Base-by-base conservation (phyloP, 371 early-diverging fungal genomes). In the Mucor mucedo region DNA sequence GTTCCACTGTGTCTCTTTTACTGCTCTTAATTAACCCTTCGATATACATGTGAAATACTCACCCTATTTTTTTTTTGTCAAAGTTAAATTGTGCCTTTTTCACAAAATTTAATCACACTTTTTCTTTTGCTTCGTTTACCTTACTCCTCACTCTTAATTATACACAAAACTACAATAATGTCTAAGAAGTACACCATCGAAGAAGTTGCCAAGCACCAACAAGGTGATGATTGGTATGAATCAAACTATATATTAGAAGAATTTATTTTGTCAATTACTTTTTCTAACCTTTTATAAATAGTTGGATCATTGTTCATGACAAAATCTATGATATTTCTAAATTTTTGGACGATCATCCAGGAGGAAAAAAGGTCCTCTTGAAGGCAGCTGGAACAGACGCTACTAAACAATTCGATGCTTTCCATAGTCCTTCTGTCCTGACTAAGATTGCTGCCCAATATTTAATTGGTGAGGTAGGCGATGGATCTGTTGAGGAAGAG, bases 351-450 rank as follows among this genome's bases (percentile, higher is more conserved):
- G 78, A 87, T 60, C 89, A 88, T 65, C 88, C 88, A 33, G 62
- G 62, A 28, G 83, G 83, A n/a, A 82, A 85, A 67, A 86, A 92
- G 74, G 86, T 93, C 44, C 71, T 93, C 4, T 62, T 93, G 27
- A 91, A 91, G 75, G 89, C 89, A 28, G 93, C 91, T 30, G 97
- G 97, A 48, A 85, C 75, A 6, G 96, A 97, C 73, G 95, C 95
- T 29, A 83, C 93, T 38, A 91, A 93, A 71, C 92, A 93, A 73
- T 96, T 96, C 69, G 89, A 92, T 53, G 83, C 89, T 57, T 93
- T 95, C 72, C 97, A 96, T 80, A 88, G 87, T 44, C 55, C 66
- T 2, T 47, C 78, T 33, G 78, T 88, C 6, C 72, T 90, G 39
- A 47, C 53, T 39, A 60, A 52, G 10, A 6, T 63, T 10, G 63